Percentiles rank a stretch among this genome's conserved stretches.
Conservation (phyloP, 345 rosid genomes). For the Cardamine occulta region DNA sequence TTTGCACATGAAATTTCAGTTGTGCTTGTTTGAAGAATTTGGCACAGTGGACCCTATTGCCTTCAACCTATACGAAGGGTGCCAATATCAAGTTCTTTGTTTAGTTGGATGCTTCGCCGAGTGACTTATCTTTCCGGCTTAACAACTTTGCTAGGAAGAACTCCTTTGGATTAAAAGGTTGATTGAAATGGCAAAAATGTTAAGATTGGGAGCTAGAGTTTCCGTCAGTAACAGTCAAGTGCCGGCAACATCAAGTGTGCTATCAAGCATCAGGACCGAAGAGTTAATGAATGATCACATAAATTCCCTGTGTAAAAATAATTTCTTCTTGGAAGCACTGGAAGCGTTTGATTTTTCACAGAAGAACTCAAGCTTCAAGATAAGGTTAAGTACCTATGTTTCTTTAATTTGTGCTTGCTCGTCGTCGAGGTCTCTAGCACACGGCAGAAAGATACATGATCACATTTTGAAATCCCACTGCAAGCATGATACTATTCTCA, state of each 20-base stretch:
- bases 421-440: slow-evolving; percentile 48
- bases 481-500: slow-evolving; percentile 52
- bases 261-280: slow-evolving; percentile 42
- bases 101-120: not conserved
- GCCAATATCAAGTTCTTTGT: not conserved
- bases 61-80: not conserved
- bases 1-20: slow-evolving; percentile 1
- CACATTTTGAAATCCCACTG: slow-evolving; percentile 53
- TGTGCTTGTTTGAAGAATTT: slow-evolving; percentile 21
- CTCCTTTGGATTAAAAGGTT: not conserved
- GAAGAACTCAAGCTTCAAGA: slow-evolving; percentile 39
- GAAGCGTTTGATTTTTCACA: slow-evolving; percentile 51
- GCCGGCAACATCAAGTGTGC: not conserved
- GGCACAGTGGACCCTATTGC: not conserved
- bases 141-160: slow-evolving; percentile 15
- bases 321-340: slow-evolving; percentile 52
- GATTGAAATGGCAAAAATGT: slow-evolving; percentile 23
- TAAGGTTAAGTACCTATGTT: slow-evolving; percentile 47
- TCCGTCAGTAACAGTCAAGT: slow-evolving; percentile 26
- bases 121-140: slow-evolving; percentile 10
- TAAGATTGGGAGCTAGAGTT: slow-evolving; percentile 29
- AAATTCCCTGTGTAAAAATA: slow-evolving; percentile 48
- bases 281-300: slow-evolving; percentile 51
- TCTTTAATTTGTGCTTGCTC: slow-evolving; percentile 56
- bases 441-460: slow-evolving; percentile 63